These are phyloP conservation scores for Phytophthora meadii DNA, from an alignment of 352 stramenopile genomes.

Conservation along the genomic window DNA sequence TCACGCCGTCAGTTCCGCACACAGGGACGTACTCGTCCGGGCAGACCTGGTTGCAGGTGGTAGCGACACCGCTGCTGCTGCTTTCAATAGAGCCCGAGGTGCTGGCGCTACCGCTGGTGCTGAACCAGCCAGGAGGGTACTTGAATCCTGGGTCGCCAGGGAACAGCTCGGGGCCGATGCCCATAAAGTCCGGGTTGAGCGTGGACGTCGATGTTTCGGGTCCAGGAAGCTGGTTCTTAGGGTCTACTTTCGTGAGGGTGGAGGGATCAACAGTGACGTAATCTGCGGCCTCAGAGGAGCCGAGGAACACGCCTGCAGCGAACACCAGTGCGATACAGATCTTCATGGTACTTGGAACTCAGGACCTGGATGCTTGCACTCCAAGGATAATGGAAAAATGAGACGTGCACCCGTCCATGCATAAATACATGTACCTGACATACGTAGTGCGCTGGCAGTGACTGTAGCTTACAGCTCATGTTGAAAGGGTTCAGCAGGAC, in stretches of 20 bases:
- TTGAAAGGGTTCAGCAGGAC: no score
- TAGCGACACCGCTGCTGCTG: no score
- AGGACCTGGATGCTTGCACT: not conserved
- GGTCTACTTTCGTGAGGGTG: constrained; percentile 11
- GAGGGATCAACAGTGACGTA: constrained; percentile 3
- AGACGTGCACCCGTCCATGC: no score
- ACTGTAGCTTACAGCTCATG: no score
- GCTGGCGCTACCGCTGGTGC: not conserved
- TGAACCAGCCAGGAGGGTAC: not conserved
- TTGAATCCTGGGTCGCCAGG: constrained; percentile 8
- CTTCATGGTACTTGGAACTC: constrained; percentile 2
- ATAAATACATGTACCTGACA: no score
- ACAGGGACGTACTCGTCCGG: constrained; percentile 15
- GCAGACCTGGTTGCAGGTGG: constrained; percentile 7
- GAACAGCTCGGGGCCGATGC: constrained; percentile 14
- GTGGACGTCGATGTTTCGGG: constrained; percentile 14
- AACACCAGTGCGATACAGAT: not conserved
- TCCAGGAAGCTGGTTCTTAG: constrained; percentile 1
- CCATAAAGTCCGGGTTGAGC: constrained; percentile 3
- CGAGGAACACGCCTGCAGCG: not conserved
- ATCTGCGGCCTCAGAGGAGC: constrained; percentile 4
- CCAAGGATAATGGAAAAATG: constrained; percentile 1
- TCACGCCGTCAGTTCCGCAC: constrained; percentile 16
- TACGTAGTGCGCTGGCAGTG: no score
- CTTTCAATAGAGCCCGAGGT: no score